Conservation (phyloP, 768 basidiomycete genomes). For the Tricholoma hemisulphureum region DNA sequence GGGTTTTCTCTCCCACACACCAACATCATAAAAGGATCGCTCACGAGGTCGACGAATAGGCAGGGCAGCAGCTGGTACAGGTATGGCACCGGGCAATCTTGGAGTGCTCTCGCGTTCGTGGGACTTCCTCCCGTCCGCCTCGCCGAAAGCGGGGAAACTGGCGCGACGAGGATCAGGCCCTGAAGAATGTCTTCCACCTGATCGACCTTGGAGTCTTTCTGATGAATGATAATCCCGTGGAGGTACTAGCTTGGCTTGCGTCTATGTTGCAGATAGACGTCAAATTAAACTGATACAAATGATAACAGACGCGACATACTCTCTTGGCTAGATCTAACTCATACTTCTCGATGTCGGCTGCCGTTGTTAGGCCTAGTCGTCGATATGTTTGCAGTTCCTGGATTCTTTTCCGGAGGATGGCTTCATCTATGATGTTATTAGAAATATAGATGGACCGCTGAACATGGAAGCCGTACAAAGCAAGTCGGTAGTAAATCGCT, state of each 20-base stretch:
- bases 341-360: conserved; percentile 90
- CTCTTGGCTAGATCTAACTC: conserved; percentile 71
- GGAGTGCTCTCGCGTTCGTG: conserved; percentile 64
- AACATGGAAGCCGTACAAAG: conserved; percentile 60
- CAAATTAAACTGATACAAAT: conserved; percentile 1
- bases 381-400: conserved; percentile 90
- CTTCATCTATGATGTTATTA: conserved; percentile 64
- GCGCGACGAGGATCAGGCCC: conserved; percentile 53
- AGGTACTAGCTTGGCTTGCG: conserved; percentile 59
- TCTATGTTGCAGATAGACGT: conserved; percentile 32
- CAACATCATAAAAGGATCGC: conserved; percentile 10
- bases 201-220: conserved; percentile 53
- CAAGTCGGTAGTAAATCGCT: conserved; percentile 82
- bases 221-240: conserved; percentile 52
- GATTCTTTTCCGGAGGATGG: conserved; percentile 82
- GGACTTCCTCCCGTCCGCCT: conserved; percentile 41
- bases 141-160: conserved; percentile 39
- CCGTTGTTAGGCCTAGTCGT: conserved; percentile 76
- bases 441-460: neutral
- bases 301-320: conserved; percentile 34
- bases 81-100: conserved; percentile 36
- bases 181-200: conserved; percentile 50
- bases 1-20: neutral
- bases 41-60: conserved; percentile 47
- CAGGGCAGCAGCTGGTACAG: conserved; percentile 31